Evolutionary conservation across 2,329 filamentous ascomycete genomes (phyloP).

Genomic region (Fusarium oxysporum): DNA sequence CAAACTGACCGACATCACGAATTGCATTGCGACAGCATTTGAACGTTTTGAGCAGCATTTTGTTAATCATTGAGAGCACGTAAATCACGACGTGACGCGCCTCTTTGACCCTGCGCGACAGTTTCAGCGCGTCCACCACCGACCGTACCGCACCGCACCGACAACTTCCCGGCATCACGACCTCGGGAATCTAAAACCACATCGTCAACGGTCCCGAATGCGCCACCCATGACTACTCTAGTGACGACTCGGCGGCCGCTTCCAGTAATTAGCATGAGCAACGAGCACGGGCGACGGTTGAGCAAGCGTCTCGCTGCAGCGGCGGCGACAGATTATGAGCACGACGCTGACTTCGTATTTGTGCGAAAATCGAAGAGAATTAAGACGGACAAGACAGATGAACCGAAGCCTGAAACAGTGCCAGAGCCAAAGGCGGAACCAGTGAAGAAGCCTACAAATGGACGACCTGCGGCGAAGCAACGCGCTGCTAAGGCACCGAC

Average conservation of each 20-base stretch:
- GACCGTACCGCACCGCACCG: not conserved
- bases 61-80: not conserved
- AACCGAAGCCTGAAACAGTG: slow-evolving; percentile 46
- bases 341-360: slow-evolving; percentile 82
- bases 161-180: slow-evolving; percentile 32
- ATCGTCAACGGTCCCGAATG: slow-evolving; percentile 43
- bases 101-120: slow-evolving; percentile 20
- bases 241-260: slow-evolving; percentile 72
- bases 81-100: slow-evolving; percentile 36
- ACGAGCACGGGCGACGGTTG: slow-evolving; percentile 69
- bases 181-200: slow-evolving; percentile 24
- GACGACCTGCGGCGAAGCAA: slow-evolving; percentile 47
- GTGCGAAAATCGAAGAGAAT: slow-evolving; percentile 74
- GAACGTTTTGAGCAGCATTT: not conserved
- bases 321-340: slow-evolving; percentile 68
- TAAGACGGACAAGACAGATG: slow-evolving; percentile 65
- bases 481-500: slow-evolving; percentile 50
- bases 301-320: slow-evolving; percentile 70
- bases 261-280: slow-evolving; percentile 76
- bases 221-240: slow-evolving; percentile 77
- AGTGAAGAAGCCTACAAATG: slow-evolving; percentile 56
- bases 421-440: slow-evolving; percentile 50
- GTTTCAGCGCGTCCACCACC: slow-evolving; percentile 14
- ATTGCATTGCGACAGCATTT: slow-evolving; percentile 17
- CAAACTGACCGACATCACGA: slow-evolving; percentile 29